These are phyloP conservation scores for Tuber umbilicatum DNA, from an alignment of 495 filamentous ascomycete species.

Conservation along the genomic window DNA sequence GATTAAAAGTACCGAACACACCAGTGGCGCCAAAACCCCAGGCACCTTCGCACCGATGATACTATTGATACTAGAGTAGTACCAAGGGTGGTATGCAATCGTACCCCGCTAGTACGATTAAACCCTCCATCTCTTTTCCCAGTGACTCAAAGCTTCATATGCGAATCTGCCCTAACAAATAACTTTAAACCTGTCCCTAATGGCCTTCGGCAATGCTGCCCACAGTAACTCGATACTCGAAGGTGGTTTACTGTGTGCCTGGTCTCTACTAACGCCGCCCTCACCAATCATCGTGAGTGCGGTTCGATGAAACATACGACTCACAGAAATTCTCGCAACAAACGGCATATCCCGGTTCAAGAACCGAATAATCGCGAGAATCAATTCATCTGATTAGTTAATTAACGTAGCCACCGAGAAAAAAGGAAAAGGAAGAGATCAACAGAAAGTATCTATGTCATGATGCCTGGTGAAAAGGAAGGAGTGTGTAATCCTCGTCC, in stretches of 20 bases:
- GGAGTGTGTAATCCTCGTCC: neutral
- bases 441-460: neutral
- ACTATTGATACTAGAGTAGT: neutral
- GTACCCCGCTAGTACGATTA: neutral
- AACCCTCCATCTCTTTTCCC: neutral
- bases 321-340: neutral
- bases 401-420: neutral
- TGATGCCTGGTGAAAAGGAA: neutral
- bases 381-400: neutral
- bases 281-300: neutral
- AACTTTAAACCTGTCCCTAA: neutral
- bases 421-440: neutral
- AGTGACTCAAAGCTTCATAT: neutral
- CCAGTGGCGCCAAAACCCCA: neutral
- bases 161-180: neutral
- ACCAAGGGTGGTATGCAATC: neutral
- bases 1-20: neutral
- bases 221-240: neutral
- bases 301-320: neutral
- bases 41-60: neutral
- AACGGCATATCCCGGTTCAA: neutral
- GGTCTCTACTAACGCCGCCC: neutral
- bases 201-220: neutral
- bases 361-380: neutral
- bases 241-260: neutral